Conservation (phyloP, 1,284 basidiomycete genomes). For the Cerioporus squamosus region DNA sequence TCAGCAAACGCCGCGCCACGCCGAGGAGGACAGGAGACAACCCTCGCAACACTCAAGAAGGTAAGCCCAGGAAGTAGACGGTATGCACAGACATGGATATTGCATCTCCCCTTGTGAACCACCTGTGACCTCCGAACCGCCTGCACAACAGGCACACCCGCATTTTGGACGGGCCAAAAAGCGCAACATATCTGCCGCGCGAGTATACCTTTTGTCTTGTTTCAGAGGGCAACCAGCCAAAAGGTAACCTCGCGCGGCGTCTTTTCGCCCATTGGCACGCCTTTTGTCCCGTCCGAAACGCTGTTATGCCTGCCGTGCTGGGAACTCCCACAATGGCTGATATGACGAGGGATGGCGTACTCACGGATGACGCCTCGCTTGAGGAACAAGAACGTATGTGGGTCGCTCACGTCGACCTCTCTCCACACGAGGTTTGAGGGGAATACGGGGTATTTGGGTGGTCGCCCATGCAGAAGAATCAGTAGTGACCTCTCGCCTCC, state of each 20-base stretch:
- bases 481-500: slow-evolving; percentile 94
- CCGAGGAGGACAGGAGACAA: neutral
- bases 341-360: slow-evolving; percentile 35
- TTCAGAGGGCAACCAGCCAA: no score
- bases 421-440: slow-evolving; percentile 79
- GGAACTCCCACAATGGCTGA: neutral
- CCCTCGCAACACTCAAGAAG: no score
- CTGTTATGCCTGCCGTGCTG: no score
- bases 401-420: slow-evolving; percentile 90
- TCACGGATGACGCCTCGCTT: slow-evolving; percentile 94
- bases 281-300: no score
- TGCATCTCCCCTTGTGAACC: neutral
- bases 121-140: neutral
- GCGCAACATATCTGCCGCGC: no score
- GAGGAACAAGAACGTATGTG: slow-evolving; percentile 91
- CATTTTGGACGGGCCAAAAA: no score
- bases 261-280: no score
- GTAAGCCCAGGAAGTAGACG: neutral
- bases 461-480: slow-evolving; percentile 88
- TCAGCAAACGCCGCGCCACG: slow-evolving; percentile 13
- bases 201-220: no score
- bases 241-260: no score
- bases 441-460: slow-evolving; percentile 86
- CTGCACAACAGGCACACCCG: no score
- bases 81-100: neutral